phyloP scores from a whole-genome alignment of 2,329 filamentous ascomycete genomes.

The Pyrenochaeta sp. region DNA sequence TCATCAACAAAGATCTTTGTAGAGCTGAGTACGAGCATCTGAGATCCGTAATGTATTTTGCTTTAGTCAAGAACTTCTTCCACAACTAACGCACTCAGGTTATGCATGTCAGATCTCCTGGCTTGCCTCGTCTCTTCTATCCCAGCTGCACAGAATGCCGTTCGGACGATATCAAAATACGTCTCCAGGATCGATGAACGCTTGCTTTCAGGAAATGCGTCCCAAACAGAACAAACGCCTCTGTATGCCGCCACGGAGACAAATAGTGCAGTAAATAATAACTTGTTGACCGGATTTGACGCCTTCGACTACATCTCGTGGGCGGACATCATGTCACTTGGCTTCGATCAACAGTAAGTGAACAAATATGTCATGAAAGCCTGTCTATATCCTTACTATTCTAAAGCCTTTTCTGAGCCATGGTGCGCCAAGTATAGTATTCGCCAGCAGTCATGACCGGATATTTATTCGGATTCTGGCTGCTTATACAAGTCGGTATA shows the following conservation, averaged over 20 bases:
- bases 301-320: neutral
- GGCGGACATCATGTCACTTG: neutral
- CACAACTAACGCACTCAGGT: neutral
- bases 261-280: neutral
- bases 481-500: slow-evolving; percentile 43
- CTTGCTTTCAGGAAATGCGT: neutral
- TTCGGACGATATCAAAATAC: neutral
- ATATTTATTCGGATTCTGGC: slow-evolving; percentile 46
- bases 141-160: neutral
- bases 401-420: neutral
- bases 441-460: slow-evolving; percentile 46
- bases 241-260: neutral
- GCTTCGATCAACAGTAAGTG: neutral
- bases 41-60: neutral
- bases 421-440: slow-evolving; percentile 35
- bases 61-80: neutral
- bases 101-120: neutral
- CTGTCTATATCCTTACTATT: neutral
- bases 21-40: neutral
- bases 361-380: neutral
- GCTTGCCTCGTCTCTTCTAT: neutral
- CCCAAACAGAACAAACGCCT: neutral
- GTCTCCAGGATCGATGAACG: neutral
- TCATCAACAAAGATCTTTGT: neutral
- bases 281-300: neutral